phyloP scores from a whole-genome alignment of 2,329 filamentous ascomycete species.

The Alternaria ventricosa region DNA sequence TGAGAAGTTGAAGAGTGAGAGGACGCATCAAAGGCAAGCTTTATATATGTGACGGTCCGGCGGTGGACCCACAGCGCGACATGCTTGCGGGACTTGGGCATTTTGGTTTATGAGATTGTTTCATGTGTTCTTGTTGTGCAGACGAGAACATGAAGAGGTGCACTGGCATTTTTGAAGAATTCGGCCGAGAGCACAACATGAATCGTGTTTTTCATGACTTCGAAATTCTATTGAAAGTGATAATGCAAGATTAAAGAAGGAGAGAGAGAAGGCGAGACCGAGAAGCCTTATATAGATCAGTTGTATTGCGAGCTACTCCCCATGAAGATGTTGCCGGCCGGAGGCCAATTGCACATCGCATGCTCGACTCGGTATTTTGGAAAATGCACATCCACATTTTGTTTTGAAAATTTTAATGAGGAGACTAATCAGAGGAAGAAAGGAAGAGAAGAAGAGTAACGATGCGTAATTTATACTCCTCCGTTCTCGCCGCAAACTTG shows the following conservation, averaged over 20 bases:
- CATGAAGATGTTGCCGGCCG: background rate
- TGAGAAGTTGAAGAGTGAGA: background rate
- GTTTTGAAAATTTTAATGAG: background rate
- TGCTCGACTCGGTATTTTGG: background rate
- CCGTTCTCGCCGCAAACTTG: background rate
- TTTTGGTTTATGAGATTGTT: background rate
- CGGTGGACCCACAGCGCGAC: background rate
- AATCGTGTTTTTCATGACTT: no score
- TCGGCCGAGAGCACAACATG: no score
- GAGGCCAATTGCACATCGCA: background rate
- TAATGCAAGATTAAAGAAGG: background rate
- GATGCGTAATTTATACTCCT: background rate
- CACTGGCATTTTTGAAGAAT: no score
- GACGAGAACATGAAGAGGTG: no score
- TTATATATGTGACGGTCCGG: background rate
- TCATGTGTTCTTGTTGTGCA: background rate
- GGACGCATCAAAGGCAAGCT: background rate
- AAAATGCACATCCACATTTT: background rate
- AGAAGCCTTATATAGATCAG: background rate
- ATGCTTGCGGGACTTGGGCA: no score
- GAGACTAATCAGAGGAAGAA: background rate
- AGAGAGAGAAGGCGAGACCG: no score
- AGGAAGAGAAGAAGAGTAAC: background rate
- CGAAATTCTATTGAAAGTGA: background rate
- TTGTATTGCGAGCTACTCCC: background rate